A percentile compares a stretch with the other conserved stretches of the same genome.
Conservation (phyloP, 441 rosid species). For the Croton setiger region DNA sequence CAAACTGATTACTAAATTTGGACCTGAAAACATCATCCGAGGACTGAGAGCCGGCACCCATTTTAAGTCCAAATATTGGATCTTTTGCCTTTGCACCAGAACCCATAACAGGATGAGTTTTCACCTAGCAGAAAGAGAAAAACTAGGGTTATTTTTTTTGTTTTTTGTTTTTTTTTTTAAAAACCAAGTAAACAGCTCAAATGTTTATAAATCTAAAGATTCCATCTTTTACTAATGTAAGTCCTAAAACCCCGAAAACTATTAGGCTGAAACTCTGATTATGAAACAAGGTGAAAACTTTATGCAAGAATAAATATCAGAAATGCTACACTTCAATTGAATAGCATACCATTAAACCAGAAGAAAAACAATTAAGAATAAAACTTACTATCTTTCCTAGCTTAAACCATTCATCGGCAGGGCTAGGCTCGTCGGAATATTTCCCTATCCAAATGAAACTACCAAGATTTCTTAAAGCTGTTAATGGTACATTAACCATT, state of each 20-base stretch:
- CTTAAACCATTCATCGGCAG: slow-evolving; percentile 84
- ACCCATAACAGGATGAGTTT: slow-evolving; percentile 67
- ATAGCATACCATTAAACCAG: neutral
- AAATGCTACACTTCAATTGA: neutral
- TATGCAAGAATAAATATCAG: neutral
- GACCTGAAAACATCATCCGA: slow-evolving; percentile 75
- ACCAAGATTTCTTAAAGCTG: neutral
- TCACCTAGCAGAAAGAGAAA: slow-evolving; percentile 43
- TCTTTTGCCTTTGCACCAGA: slow-evolving; percentile 77
- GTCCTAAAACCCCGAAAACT: neutral
- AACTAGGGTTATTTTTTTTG: neutral
- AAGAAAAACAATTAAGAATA: neutral
- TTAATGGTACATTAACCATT: neutral
- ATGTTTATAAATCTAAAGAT: too few species aligned
- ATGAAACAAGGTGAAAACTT: neutral
- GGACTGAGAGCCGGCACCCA: slow-evolving; percentile 82
- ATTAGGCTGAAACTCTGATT: neutral
- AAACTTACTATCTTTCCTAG: slow-evolving; percentile 69
- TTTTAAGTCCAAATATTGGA: slow-evolving; percentile 78
- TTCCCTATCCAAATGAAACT: slow-evolving; percentile 47
- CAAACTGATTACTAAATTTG: neutral
- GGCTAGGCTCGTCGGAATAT: slow-evolving; percentile 71
- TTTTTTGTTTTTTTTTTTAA: too few species aligned
- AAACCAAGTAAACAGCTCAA: too few species aligned
- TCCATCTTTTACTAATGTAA: too few species aligned